A percentile compares a stretch with the other conserved stretches of the same genome.
Conservation (phyloP, 2,329 filamentous ascomycete genomes). For the Aspergillus brasiliensis region DNA sequence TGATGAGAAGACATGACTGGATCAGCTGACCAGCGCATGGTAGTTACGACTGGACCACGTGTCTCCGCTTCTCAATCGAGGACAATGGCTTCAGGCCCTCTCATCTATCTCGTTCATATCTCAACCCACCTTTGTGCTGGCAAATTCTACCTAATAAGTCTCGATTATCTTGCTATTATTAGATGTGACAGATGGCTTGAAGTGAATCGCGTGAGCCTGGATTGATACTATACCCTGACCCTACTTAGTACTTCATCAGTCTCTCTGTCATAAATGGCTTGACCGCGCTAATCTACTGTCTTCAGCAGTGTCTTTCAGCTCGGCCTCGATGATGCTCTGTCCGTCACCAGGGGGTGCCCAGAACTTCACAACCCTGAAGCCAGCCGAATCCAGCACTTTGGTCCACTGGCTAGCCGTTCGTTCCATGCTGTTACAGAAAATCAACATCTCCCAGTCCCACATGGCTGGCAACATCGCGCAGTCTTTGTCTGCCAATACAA, state of each 20-base stretch:
- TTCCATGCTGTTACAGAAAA: background rate
- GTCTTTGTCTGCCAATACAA: background rate
- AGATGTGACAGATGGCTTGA: too few relatives aligned
- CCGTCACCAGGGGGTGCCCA: background rate
- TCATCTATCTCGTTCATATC: too few relatives aligned
- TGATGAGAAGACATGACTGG: background rate
- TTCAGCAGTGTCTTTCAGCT: background rate
- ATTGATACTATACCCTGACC: too few relatives aligned
- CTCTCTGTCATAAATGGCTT: background rate
- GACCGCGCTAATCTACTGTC: background rate
- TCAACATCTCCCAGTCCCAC: slow-evolving; percentile 5
- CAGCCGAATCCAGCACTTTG: background rate
- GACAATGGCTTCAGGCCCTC: too few relatives aligned
- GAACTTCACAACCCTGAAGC: background rate
- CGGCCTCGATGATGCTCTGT: background rate
- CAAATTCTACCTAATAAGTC: too few relatives aligned
- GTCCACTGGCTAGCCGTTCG: background rate
- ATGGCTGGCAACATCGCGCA: background rate
- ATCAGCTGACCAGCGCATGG: background rate
- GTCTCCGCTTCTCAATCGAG: too few relatives aligned
- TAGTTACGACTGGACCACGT: background rate
- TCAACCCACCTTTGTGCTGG: too few relatives aligned
- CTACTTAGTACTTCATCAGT: too few relatives aligned
- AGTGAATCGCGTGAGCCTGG: too few relatives aligned
- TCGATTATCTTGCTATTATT: too few relatives aligned